These are phyloP conservation scores for Salix exigua DNA, from an alignment of 345 rosid species.

Conservation along the genomic window DNA sequence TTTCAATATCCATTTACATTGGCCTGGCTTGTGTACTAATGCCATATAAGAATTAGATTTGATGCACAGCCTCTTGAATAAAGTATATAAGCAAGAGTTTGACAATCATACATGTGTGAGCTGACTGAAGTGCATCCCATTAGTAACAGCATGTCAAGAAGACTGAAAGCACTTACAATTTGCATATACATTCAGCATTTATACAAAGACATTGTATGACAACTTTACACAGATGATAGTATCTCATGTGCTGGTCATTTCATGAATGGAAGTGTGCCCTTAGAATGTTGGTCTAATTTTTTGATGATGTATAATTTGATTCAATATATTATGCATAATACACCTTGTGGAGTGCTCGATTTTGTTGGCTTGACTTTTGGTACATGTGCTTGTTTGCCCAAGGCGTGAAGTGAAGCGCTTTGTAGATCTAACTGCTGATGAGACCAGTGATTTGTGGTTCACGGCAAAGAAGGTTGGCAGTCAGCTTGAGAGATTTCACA, in stretches of 20 bases:
- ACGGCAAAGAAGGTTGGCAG: constrained; percentile 70
- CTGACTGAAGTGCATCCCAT: neutral
- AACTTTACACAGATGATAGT: neutral
- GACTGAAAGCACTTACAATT: too few species aligned
- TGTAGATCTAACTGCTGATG: constrained; percentile 77
- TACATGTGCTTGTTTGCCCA: constrained; percentile 89
- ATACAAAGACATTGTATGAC: neutral
- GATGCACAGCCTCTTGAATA: neutral
- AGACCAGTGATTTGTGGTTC: constrained; percentile 78
- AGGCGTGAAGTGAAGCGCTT: constrained; percentile 82
- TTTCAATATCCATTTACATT: neutral
- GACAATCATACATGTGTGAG: neutral
- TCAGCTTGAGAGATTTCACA: constrained; percentile 64
- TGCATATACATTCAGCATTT: neutral
- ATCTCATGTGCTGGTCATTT: neutral
- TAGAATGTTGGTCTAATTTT: neutral
- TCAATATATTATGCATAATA: neutral
- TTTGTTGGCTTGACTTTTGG: constrained; percentile 48
- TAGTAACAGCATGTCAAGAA: neutral
- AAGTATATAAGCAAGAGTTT: neutral
- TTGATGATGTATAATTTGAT: neutral
- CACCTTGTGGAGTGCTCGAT: neutral
- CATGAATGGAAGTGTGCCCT: neutral
- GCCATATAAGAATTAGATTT: neutral
- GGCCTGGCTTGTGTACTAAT: neutral